Evolutionary conservation across 23 red algal species (phyloP).

Genomic region (Cyanidioschyzon merolae): DNA sequence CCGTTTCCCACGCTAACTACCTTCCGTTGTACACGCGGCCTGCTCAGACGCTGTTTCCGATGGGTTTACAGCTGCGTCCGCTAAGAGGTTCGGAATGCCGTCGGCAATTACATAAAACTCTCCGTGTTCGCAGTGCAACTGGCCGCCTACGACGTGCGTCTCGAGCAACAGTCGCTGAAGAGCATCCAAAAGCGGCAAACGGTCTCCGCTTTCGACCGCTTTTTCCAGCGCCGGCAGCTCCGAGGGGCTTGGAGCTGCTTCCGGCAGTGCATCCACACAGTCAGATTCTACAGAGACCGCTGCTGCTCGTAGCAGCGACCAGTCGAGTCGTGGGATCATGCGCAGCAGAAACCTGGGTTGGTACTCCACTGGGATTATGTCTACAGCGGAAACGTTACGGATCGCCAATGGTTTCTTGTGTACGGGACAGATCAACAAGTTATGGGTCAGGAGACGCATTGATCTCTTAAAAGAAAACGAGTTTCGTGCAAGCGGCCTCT

Average conservation of each 20-base stretch:
- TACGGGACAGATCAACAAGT: constrained; percentile 55
- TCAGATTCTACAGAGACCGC: constrained; percentile 34
- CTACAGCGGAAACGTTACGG: constrained; percentile 20
- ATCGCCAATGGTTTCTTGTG: background rate
- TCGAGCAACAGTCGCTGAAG: background rate
- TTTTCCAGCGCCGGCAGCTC: background rate
- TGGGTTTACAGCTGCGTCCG: background rate
- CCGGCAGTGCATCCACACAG: background rate
- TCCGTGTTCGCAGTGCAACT: constrained; percentile 4
- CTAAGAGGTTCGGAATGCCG: constrained; percentile 8
- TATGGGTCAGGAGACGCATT: constrained; percentile 77
- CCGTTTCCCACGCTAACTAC: no score
- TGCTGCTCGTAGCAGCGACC: constrained; percentile 32
- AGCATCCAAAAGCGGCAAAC: background rate
- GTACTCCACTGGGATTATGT: constrained; percentile 28
- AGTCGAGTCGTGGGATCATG: constrained; percentile 69
- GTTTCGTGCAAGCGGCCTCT: no score
- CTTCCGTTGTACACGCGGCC: no score
- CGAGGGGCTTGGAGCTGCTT: background rate
- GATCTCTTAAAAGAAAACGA: background rate
- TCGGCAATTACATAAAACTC: background rate
- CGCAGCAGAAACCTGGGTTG: constrained; percentile 30
- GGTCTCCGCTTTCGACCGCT: background rate
- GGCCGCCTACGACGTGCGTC: constrained; percentile 1
- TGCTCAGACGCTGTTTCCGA: background rate